These are phyloP conservation scores for Suillus occidentalis DNA, from an alignment of 768 basidiomycete species.

Conservation along the genomic window DNA sequence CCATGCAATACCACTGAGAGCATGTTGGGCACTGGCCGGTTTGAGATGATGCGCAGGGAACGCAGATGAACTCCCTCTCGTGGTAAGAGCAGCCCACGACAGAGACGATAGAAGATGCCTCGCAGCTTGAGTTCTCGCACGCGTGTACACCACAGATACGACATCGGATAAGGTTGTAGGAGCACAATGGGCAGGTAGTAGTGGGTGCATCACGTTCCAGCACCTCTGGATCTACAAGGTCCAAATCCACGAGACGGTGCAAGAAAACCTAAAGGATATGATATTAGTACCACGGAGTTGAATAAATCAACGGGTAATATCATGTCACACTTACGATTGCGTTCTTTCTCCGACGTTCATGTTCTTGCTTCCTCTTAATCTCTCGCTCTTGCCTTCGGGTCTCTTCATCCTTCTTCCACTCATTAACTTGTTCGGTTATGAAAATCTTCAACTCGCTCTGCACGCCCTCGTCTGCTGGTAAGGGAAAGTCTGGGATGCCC, in stretches of 20 bases:
- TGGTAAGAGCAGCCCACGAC: slow-evolving; percentile 4
- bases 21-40: slow-evolving; percentile 2
- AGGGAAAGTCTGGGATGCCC: neutral
- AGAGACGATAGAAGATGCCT: neutral
- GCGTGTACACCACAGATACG: neutral
- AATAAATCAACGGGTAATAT: neutral
- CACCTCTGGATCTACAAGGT: slow-evolving; percentile 1
- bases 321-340: neutral
- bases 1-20: slow-evolving; percentile 5
- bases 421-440: neutral
- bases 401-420: slow-evolving; percentile 2
- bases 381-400: neutral
- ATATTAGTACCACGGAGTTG: neutral
- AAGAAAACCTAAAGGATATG: neutral
- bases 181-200: neutral
- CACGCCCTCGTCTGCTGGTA: neutral
- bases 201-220: neutral
- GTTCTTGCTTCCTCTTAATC: neutral
- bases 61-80: neutral
- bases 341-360: neutral
- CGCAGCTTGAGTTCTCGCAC: neutral
- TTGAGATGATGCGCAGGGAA: neutral
- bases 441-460: neutral
- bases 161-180: neutral
- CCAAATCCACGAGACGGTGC: neutral